These are phyloP conservation scores for Paecilomyces formosus DNA, from an alignment of 2,329 filamentous ascomycete genomes.

Conservation along the genomic window DNA sequence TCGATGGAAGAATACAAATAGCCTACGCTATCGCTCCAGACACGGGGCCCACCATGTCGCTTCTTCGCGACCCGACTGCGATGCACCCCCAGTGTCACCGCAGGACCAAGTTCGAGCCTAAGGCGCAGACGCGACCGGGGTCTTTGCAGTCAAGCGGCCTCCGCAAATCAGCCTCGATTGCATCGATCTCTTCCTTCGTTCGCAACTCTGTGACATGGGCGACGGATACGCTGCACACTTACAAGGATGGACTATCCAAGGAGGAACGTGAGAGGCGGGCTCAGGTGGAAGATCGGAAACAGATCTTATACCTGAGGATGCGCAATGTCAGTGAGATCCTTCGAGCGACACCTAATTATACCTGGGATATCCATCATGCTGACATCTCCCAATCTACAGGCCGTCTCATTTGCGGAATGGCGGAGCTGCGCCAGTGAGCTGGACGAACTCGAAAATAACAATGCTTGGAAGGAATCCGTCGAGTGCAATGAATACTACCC, in stretches of 20 bases:
- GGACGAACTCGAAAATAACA: conserved; percentile 71
- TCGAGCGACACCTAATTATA: conserved; percentile 2
- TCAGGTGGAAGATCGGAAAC: conserved; percentile 51
- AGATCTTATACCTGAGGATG: conserved; percentile 57
- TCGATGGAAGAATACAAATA: not conserved
- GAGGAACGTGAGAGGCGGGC: conserved; percentile 44
- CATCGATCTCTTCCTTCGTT: conserved; percentile 26
- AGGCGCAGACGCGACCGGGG: not conserved
- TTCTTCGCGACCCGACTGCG: conserved; percentile 23
- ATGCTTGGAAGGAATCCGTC: conserved; percentile 68
- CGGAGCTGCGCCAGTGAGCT: conserved; percentile 66
- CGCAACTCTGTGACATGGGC: conserved; percentile 27
- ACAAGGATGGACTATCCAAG: conserved; percentile 47
- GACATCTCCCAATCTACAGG: conserved; percentile 41
- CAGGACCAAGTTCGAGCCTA: conserved; percentile 9
- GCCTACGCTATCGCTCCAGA: conserved; percentile 19
- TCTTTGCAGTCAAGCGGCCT: conserved; percentile 5
- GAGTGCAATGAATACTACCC: conserved; percentile 66
- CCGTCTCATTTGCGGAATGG: conserved; percentile 66
- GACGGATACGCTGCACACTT: conserved; percentile 26
- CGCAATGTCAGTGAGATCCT: conserved; percentile 50
- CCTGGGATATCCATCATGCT: not conserved
- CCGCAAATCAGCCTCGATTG: conserved; percentile 21
- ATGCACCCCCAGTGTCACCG: conserved; percentile 20
- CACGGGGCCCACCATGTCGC: conserved; percentile 21